Evolutionary conservation across 2,329 filamentous ascomycete genomes (phyloP).

Genomic region (Cladosporium austrohemisphaericum): DNA sequence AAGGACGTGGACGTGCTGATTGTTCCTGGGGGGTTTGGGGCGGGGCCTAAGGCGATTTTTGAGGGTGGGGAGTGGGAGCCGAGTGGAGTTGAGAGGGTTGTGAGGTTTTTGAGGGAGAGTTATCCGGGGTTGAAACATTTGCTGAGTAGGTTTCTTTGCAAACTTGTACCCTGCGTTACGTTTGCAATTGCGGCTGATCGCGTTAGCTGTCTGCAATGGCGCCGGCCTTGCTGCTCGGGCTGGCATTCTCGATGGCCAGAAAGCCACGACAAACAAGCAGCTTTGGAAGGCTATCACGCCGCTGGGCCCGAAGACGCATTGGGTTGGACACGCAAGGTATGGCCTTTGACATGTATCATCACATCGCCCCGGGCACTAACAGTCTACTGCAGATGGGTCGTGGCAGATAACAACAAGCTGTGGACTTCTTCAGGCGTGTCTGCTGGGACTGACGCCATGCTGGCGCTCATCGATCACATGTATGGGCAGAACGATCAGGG

Average conservation of each 20-base stretch:
- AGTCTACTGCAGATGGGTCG: conserved; percentile 49
- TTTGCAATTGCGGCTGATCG: too few species aligned
- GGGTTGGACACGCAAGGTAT: conserved; percentile 61
- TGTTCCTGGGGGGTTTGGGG: conserved; percentile 61
- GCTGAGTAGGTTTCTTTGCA: conserved; percentile 20
- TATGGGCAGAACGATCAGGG: conserved; percentile 6
- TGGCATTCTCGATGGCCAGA: conserved; percentile 57
- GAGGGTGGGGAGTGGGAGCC: conserved; percentile 20
- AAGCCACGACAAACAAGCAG: conserved; percentile 66
- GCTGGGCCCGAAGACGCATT: conserved; percentile 52
- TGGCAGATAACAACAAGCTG: conserved; percentile 56
- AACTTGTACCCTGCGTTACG: too few species aligned
- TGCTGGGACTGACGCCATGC: conserved; percentile 59
- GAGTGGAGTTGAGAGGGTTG: neutral
- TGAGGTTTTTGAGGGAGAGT: conserved; percentile 34
- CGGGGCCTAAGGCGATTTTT: conserved; percentile 14
- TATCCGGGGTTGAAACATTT: conserved; percentile 26
- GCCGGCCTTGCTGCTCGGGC: conserved; percentile 55
- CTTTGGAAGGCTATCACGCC: conserved; percentile 50
- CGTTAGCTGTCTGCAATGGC: conserved; percentile 66
- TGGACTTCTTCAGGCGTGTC: conserved; percentile 63
- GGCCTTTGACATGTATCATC: conserved; percentile 33
- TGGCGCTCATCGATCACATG: conserved; percentile 49
- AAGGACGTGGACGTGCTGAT: conserved; percentile 60
- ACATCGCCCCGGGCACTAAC: neutral